Evolutionary conservation across 2,329 filamentous ascomycete species (phyloP), one percentile per base, ranked within the genome.

Genomic region (Ceratocystiopsis minuta): DNA sequence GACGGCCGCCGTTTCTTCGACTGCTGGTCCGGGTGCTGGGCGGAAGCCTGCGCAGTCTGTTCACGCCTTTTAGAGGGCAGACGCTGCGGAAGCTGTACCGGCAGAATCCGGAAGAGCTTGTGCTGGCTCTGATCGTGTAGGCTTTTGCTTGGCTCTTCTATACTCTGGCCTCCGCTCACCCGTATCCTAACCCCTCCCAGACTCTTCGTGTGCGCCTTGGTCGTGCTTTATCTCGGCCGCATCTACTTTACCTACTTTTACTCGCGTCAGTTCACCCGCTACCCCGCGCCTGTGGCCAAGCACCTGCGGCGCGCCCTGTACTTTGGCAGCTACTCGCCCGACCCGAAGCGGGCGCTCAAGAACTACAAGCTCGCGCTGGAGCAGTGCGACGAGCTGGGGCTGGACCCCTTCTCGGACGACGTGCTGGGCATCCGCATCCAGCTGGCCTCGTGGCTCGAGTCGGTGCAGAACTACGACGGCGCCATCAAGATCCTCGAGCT

Each of bases 321-420:
- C 62, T 93, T 84, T 60, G 83, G 78, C 49, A 87, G 90, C 53
- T 72, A 80, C 48, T 67, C 74, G 34, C 70, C 80, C 5, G 79
- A 93, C 45, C 75, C 83, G 3, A 70, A 80, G 45, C 69, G 80
- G 42, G 87, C 88, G 1, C 66, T 92, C 45, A 80, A 84, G 50
- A 84, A 84, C 57, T 96, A 94, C 57, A 78, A 78, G 52, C 71
- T 80, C 49, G 86, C 87, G 3, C 65, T 96, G 44, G 67, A 77
- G 47, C 68, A 80, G 40, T 85, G 85, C 44, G 64, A 76, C 39
- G 76, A 84, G 53, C 55, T 80, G 40, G 75, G 77, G 0, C 73
- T 98, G 63, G 85, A 96, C 54, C 84, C 83, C 0, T 92, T 87
- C 56, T 87, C 82, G 4, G 82, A 95, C 51, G 87, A 95, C 56